phyloP scores from a whole-genome alignment of 208 protist genomes.

The Naegleria gruberi region DNA sequence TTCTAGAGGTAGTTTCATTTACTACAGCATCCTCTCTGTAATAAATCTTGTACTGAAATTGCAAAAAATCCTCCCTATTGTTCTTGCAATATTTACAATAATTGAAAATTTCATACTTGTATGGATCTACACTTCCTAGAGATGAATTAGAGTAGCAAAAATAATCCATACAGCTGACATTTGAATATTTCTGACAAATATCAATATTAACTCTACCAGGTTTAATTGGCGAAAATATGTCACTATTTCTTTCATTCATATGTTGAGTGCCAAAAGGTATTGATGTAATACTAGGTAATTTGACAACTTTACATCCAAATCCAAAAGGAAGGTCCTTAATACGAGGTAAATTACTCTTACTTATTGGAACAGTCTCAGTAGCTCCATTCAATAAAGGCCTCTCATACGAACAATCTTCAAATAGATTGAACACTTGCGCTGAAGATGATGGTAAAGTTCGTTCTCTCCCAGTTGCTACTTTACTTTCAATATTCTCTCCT shows the following conservation, averaged over 20 bases:
- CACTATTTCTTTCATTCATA: neutral
- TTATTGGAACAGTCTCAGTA: no score
- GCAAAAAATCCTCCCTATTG: neutral
- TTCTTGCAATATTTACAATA: neutral
- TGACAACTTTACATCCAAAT: neutral
- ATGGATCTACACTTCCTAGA: neutral
- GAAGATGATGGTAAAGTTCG: no score
- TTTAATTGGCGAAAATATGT: neutral
- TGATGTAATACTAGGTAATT: neutral
- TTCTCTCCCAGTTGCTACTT: no score
- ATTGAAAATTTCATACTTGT: neutral
- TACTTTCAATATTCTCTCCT: no score
- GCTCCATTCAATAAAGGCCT: no score
- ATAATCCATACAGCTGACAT: neutral
- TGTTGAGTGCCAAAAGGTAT: neutral
- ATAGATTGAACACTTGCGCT: no score
- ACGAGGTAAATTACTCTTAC: neutral
- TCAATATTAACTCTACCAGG: neutral
- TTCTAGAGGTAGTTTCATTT: neutral
- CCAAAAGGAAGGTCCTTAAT: neutral
- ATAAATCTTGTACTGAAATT: neutral
- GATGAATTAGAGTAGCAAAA: neutral
- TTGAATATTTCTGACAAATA: neutral
- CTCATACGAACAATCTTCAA: no score
- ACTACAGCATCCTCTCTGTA: neutral